Percentiles rank a stretch among this genome's conserved stretches.
Conservation (phyloP, 1,284 basidiomycete species). For the Tylopilus orsonianus region DNA sequence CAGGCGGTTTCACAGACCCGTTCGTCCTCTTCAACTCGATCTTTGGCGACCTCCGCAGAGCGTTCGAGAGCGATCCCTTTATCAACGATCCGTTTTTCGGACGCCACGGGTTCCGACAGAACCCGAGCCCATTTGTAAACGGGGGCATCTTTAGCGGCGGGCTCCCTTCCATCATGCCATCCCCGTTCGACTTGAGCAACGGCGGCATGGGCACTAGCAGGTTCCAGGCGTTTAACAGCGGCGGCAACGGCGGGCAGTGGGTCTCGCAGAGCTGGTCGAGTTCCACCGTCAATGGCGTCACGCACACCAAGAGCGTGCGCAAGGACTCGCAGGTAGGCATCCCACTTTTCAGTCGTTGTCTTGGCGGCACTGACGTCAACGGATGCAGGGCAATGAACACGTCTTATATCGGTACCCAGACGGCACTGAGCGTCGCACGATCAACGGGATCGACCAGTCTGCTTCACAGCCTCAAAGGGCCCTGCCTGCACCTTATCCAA, state of each 20-base stretch:
- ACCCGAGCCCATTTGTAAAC: no score
- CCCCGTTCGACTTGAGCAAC: conserved; percentile 12
- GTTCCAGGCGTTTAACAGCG: conserved; percentile 13
- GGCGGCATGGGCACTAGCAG: conserved; percentile 16
- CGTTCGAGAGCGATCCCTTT: conserved; percentile 31
- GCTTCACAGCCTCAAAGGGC: conserved; percentile 11
- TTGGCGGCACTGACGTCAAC: background rate
- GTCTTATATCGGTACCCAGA: conserved; percentile 62
- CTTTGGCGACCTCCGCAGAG: conserved; percentile 49
- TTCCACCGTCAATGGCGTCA: conserved; percentile 62
- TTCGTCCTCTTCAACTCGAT: conserved; percentile 69
- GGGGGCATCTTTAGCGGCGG: conserved; percentile 27
- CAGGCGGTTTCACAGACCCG: conserved; percentile 64
- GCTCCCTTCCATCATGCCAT: conserved; percentile 14
- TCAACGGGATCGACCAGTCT: conserved; percentile 70
- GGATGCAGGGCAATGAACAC: conserved; percentile 67
- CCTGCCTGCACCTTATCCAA: conserved; percentile 8
- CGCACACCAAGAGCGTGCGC: conserved; percentile 55
- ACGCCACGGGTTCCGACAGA: no score
- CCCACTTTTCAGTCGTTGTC: background rate
- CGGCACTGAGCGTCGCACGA: conserved; percentile 58
- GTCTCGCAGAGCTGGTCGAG: conserved; percentile 53
- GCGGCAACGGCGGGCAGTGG: conserved; percentile 36
- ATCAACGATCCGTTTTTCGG: conserved; percentile 14
- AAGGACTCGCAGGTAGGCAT: conserved; percentile 53